Evolutionary conservation across 371 early-diverging fungal species (phyloP), one percentile per base, ranked within the genome.

Genomic region (Haplosporangium sp.): DNA sequence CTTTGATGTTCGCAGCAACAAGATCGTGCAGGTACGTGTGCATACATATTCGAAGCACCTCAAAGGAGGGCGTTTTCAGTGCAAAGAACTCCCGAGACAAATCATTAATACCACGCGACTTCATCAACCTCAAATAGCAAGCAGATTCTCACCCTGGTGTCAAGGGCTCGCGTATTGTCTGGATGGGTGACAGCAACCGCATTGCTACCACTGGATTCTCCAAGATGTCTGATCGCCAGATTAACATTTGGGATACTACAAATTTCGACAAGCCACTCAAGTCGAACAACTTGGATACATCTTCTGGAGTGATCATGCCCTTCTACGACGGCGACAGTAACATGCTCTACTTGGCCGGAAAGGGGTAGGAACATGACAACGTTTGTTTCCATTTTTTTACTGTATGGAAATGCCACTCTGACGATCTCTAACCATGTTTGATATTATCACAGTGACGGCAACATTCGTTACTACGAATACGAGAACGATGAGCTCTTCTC

Each of bases 381-480:
- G 50, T 5, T 45, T 13, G 29, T 12, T n/a, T 54, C 14, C 29
- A 20, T 45, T 23, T 21, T 41, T 41, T 16, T 29, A 14, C 13
- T 23, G 18, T 43, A 1, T 29, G 29, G 29, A 29, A 29, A 29
- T 38, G 18, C 41, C 41, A 45, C 42, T 23, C 8, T 40, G 7
- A 8, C 9, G 3, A 52, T 47, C 51, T 45, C 3, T 50, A 0
- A 18, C 40, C 50, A n/a, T 41, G 16, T 8, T 29, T 55, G 1
- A 14, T 13, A 9, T 6, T 36, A 9, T 4, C 70, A 9, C 10
- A 95, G 99, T 79, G 99, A 99, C 81, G 98, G 98, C 54, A 98
- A 96, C 83, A 98, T 99, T 80, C 92, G 97, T 47, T 98, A 98
- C 87, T 99, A 92, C 82, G 99, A 99, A 84, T 96, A 91, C 55